A percentile compares a stretch with the other conserved stretches of the same genome.
Evolutionary conservation across 2,329 filamentous ascomycete genomes (phyloP).

Genomic region (Microdochium trichocladiopsis): DNA sequence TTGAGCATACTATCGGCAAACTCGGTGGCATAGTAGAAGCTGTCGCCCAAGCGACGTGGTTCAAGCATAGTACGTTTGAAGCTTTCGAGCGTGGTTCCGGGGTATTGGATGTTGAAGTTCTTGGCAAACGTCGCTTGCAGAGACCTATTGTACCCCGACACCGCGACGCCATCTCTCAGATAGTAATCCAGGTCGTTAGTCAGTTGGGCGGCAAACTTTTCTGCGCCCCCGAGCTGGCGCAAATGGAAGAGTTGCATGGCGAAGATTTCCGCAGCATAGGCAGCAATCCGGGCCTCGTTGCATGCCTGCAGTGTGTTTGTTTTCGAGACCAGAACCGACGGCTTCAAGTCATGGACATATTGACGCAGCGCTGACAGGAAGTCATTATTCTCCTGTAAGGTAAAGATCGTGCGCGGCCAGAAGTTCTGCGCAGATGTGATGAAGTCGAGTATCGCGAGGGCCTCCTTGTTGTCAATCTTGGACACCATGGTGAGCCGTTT

Average conservation of each 20-base stretch:
- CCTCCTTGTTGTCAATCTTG: conserved; percentile 55
- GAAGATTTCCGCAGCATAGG: conserved; percentile 78
- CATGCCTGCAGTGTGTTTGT: conserved; percentile 49
- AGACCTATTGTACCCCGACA: conserved; percentile 81
- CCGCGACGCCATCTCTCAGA: conserved; percentile 66
- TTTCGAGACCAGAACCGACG: conserved; percentile 44
- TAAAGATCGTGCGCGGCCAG: conserved; percentile 90
- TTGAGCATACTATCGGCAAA: conserved; percentile 69
- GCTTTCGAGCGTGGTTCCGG: conserved; percentile 63
- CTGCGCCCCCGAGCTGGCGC: conserved; percentile 64
- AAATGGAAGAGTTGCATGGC: conserved; percentile 86
- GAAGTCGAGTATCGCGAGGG: conserved; percentile 76
- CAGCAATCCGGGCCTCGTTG: conserved; percentile 64
- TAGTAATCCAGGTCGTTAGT: conserved; percentile 74
- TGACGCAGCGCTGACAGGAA: conserved; percentile 68
- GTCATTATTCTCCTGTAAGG: conserved; percentile 63
- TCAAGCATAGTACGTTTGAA: conserved; percentile 72
- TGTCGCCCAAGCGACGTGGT: conserved; percentile 58
- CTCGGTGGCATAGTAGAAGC: conserved; percentile 79
- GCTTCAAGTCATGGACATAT: conserved; percentile 56
- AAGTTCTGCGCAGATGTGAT: conserved; percentile 84
- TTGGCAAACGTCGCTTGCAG: conserved; percentile 78
- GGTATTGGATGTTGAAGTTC: conserved; percentile 77
- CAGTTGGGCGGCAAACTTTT: conserved; percentile 61
- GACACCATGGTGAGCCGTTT: conserved; percentile 61